Percentiles rank a stretch among this genome's conserved stretches.
phyloP scores from a whole-genome alignment of 2,329 filamentous ascomycete species.

The Cryphonectria radicalis region DNA sequence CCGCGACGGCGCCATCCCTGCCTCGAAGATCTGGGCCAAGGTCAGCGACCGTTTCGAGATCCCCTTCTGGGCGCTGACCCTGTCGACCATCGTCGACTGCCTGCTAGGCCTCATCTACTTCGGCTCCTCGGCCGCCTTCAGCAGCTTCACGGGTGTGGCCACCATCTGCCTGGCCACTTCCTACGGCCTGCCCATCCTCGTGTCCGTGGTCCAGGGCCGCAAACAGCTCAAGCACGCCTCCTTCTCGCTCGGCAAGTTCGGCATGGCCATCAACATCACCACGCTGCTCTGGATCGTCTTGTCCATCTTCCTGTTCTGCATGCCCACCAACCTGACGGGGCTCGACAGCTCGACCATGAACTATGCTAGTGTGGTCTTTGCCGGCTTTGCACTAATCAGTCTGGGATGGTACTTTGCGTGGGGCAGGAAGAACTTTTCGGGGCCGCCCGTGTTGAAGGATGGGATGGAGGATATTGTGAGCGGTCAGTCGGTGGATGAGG shows the following conservation, averaged over 20 bases:
- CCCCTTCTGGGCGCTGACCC: constrained; percentile 69
- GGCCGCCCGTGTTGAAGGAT: constrained; percentile 49
- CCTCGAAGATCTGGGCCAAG: constrained; percentile 66
- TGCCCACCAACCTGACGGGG: constrained; percentile 66
- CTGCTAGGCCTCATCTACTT: constrained; percentile 80
- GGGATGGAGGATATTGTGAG: constrained; percentile 6
- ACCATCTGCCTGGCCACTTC: constrained; percentile 78
- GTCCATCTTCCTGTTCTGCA: constrained; percentile 74
- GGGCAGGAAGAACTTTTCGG: constrained; percentile 66
- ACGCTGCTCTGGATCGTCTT: constrained; percentile 74
- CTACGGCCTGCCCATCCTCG: constrained; percentile 76
- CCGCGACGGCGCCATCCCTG: constrained; percentile 74
- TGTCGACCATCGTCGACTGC: constrained; percentile 71
- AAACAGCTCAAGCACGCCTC: constrained; percentile 66
- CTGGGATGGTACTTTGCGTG: constrained; percentile 66
- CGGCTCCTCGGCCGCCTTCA: constrained; percentile 76
- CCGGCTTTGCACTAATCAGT: constrained; percentile 63
- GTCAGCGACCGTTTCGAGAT: constrained; percentile 70
- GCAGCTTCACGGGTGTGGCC: constrained; percentile 78
- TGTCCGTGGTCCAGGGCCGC: constrained; percentile 70
- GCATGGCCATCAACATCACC: constrained; percentile 68
- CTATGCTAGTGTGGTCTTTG: constrained; percentile 69
- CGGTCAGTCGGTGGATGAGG: constrained; percentile 14
- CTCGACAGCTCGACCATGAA: constrained; percentile 63
- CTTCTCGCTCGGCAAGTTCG: constrained; percentile 72